Base-by-base conservation (phyloP, 139 green algal species). In the Coelastrella sp. region DNA sequence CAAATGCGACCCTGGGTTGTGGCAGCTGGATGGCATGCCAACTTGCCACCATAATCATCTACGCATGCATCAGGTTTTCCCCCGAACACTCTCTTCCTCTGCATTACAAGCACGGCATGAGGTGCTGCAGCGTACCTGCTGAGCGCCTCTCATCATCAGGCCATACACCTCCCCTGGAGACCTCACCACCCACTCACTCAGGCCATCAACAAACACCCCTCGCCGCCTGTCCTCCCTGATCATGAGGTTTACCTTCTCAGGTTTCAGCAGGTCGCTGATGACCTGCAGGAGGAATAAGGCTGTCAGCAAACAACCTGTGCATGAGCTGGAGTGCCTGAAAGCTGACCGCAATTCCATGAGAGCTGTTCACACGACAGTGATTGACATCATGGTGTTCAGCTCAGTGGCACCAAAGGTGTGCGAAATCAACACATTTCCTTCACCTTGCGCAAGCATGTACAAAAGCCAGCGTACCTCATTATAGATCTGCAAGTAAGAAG, bases 401-500 rank as follows among this genome's bases (percentile, higher is more conserved):
- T 73, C 65, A 73, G 65, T 4, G 15, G 65, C 65, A 73, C 1
- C 65, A 73, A 22, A 15, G 14, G 65, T 17, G 14, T 15, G 65
- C 65, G 4, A 73, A 3, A 15, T 17, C 65, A 17, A 17, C 65
- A 73, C 65, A 73, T 15, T 49, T 3, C 1, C 1, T 49, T 49
- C 3, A 49, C 3, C 3, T 49, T 49, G 35, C 35, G 3, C 3
- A 3, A 49, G 35, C 35, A 1, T 49, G 35, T 49, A 49, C 35
- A 5, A 49, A 49, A 49, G 35, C 35, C 35, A 76, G 19, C 84
- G 8, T 9, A 98, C 96, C 93, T 99, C 98, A 91, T 99, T 99
- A 94, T 99, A 99, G 83, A 99, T 99, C 93, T 99, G 98, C 10
- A 99, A 92, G 92, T 99, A 99, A 0, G 96, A 97, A 6, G 96